Evolutionary conservation across 169 alveolate genomes (phyloP).

Genomic region (Neospora caninum): DNA sequence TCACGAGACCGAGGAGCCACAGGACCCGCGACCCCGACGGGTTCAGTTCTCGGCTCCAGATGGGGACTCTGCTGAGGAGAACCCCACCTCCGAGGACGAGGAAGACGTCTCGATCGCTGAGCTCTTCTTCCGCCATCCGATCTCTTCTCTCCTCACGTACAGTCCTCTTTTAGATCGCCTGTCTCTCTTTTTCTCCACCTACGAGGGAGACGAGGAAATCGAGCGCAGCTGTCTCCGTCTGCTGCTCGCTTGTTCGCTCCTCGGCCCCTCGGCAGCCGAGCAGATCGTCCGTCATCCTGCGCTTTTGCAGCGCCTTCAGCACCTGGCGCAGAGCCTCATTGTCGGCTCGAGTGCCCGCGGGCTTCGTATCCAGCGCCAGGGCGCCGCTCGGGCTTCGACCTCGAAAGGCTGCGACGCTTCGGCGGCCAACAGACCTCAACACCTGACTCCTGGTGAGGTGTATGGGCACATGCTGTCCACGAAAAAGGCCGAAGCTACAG

Average conservation of each 20-base stretch:
- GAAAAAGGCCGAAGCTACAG: neutral
- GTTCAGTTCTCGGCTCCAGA: neutral
- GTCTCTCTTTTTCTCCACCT: neutral
- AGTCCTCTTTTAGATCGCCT: neutral
- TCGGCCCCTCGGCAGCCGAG: neutral
- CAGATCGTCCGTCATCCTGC: neutral
- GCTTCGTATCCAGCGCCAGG: neutral
- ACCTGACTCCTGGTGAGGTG: neutral
- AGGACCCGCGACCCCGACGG: neutral
- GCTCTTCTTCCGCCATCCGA: neutral
- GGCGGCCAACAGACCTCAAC: neutral
- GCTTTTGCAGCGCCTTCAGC: neutral
- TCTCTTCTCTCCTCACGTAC: neutral
- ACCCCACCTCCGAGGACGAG: neutral
- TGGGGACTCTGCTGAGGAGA: neutral
- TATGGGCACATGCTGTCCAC: neutral
- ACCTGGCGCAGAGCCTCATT: neutral
- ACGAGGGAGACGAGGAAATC: neutral
- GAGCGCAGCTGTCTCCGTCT: slow-evolving; percentile 23
- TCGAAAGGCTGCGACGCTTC: neutral
- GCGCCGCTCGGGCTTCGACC: neutral
- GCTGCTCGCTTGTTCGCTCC: neutral
- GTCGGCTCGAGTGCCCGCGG: slow-evolving; percentile 30
- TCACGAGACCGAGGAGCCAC: neutral
- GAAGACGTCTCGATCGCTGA: neutral